These are phyloP conservation scores for Isabelozyma gotoi DNA, from an alignment of 805 yeast genomes.

Conservation along the genomic window DNA sequence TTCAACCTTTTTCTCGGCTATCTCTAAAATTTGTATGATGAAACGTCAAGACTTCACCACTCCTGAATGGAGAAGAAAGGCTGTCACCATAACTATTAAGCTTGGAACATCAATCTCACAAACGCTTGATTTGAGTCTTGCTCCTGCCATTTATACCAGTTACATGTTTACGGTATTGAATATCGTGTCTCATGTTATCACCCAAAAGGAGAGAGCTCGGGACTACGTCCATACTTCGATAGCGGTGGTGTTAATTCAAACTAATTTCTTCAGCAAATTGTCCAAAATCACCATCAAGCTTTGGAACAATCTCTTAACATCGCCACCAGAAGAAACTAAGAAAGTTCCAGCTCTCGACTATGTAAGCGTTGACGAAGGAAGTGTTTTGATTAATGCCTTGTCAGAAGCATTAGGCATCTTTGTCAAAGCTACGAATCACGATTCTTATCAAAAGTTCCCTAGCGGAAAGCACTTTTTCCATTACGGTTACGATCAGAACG, in stretches of 20 bases:
- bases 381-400: constrained; percentile 41
- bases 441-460: constrained; percentile 35
- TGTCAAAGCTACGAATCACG: constrained; percentile 42
- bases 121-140: constrained; percentile 20
- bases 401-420: constrained; percentile 44
- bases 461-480: constrained; percentile 31
- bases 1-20: constrained; percentile 40
- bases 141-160: constrained; percentile 26
- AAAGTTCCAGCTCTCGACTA: constrained; percentile 30
- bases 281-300: constrained; percentile 19
- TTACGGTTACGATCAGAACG: constrained; percentile 13
- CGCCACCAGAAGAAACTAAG: constrained; percentile 12
- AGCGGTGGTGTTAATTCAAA: constrained; percentile 50
- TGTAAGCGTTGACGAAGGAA: constrained; percentile 32
- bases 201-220: constrained; percentile 21
- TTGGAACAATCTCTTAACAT: constrained; percentile 17
- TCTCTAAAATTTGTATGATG: constrained; percentile 46
- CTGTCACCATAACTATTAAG: constrained; percentile 41
- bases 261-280: constrained; percentile 43
- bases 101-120: constrained; percentile 23
- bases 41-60: constrained; percentile 45
- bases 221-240: constrained; percentile 37
- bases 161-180: constrained; percentile 16
- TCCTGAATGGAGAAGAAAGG: constrained; percentile 34
- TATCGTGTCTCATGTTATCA: constrained; percentile 37